These are phyloP conservation scores for Aspergillus cavernicola DNA, from an alignment of 495 filamentous ascomycete genomes.

Conservation along the genomic window DNA sequence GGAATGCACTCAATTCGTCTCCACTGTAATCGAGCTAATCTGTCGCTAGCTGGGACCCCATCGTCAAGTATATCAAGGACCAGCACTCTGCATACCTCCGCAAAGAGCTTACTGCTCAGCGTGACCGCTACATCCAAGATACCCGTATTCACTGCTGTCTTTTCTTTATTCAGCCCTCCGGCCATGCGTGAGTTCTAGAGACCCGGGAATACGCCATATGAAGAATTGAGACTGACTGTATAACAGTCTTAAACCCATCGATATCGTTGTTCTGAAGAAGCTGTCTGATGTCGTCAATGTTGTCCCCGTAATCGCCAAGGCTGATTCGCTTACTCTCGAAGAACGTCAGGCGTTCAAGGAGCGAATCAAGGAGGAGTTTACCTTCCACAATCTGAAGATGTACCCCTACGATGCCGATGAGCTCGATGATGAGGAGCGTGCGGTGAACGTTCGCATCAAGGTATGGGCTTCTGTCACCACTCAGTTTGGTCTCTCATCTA, in stretches of 20 bases:
- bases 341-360: slow-evolving; percentile 96
- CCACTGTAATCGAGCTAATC: slow-evolving; percentile 23
- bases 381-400: slow-evolving; percentile 99
- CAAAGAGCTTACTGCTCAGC: slow-evolving; percentile 99
- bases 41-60: slow-evolving; percentile 69
- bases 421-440: slow-evolving; percentile 93
- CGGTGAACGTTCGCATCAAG: slow-evolving; percentile 93
- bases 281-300: slow-evolving; percentile 98
- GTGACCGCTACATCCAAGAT: slow-evolving; percentile 98
- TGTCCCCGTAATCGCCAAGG: slow-evolving; percentile 97
- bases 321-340: slow-evolving; percentile 93
- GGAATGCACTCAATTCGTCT: slow-evolving; percentile 2
- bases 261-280: slow-evolving; percentile 99
- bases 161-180: slow-evolving; percentile 99
- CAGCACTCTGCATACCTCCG: slow-evolving; percentile 99
- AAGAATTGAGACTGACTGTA: not conserved
- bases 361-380: slow-evolving; percentile 98
- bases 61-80: slow-evolving; percentile 99
- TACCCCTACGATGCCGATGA: slow-evolving; percentile 99
- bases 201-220: not conserved
- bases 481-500: slow-evolving; percentile 15
- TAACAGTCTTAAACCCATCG: slow-evolving; percentile 82
- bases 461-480: slow-evolving; percentile 39
- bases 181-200: slow-evolving; percentile 68
- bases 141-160: slow-evolving; percentile 99